Base-by-base conservation (phyloP, 2,329 filamentous ascomycete genomes). In the Aureobasidium sp. region DNA sequence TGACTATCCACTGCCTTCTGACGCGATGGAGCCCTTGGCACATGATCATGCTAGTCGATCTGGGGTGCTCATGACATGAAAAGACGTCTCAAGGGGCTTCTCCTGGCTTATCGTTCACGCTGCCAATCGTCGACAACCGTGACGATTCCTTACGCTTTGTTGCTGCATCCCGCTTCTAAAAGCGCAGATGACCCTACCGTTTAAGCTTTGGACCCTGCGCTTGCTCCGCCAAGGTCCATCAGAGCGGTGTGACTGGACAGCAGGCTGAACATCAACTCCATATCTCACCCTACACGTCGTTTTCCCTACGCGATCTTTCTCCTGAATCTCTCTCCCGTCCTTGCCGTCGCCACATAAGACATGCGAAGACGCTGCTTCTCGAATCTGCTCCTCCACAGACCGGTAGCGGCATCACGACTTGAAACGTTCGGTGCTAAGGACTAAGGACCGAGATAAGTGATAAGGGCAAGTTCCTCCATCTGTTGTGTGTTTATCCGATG, bases 21-120 rank as follows among this genome's bases (percentile, higher is more conserved):
- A 57, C 39, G 53, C 53, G 53, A 44, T 44, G 27, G 53, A 55
- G 37, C 53, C 44, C 53, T 57, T 57, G 53, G 53, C 53, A 57
- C n/a, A 45, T 57, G 53, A 57, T 16, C 53, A 42, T 36, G 14
- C 39, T 11, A 45, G 39, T 57, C 39, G 27, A 34, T 44, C 53
- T 10, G 29, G 30, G 27, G 29, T 29, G 39, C 53, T 45, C 39
- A 57, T 57, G 53, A 57, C 36, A 30, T 34, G 34, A 30, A 21
- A 21, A 21, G 30, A 57, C 53, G 53, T 57, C 39, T 57, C 53
- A 57, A 57, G 53, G 53, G 53, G 53, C 41, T 32, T 27, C 8
- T 11, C 29, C 34, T 37, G 34, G 29, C 53, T 57, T 45, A 45
- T 36, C 29, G 39, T 36, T 57, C 39, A 34, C 14, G 41, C 51